Conservation (phyloP, 305 asterid species). For the Petunia hybrid region DNA sequence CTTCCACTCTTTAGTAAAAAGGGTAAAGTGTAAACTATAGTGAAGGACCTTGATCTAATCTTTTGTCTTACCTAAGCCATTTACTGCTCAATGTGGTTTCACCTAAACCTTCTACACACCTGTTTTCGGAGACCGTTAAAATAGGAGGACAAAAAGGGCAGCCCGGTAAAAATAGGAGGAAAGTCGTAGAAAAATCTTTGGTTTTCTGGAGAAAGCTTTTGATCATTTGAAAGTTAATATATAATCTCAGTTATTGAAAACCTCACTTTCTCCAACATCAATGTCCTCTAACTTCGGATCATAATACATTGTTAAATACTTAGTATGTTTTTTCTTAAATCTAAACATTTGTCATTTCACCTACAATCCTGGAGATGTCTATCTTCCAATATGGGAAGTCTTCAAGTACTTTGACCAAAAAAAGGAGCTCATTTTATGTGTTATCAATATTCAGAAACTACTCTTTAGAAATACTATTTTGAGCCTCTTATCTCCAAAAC, state of each 20-base stretch:
- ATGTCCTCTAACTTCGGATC: background rate
- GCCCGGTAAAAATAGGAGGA: background rate
- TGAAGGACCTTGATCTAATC: background rate
- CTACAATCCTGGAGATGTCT: background rate
- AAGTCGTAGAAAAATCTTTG: background rate
- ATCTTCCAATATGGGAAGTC: too few relatives aligned
- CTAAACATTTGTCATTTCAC: background rate
- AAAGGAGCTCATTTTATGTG: too few relatives aligned
- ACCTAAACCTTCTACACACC: background rate
- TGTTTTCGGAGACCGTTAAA: background rate
- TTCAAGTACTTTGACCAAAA: too few relatives aligned
- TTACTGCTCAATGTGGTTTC: background rate
- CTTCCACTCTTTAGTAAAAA: conserved; percentile 6
- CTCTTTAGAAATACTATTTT: too few relatives aligned
- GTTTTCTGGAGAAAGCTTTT: background rate
- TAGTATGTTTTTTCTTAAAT: too few relatives aligned
- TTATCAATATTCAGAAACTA: too few relatives aligned
- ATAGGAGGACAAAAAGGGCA: background rate
- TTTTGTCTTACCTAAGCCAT: background rate
- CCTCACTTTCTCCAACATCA: background rate
- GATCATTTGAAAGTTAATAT: background rate
- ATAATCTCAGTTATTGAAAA: background rate
- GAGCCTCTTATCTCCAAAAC: background rate
- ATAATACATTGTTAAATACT: background rate
- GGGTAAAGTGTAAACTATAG: background rate